Evolutionary conservation across 495 filamentous ascomycete genomes (phyloP).

Genomic region (Penicillium canescens): DNA sequence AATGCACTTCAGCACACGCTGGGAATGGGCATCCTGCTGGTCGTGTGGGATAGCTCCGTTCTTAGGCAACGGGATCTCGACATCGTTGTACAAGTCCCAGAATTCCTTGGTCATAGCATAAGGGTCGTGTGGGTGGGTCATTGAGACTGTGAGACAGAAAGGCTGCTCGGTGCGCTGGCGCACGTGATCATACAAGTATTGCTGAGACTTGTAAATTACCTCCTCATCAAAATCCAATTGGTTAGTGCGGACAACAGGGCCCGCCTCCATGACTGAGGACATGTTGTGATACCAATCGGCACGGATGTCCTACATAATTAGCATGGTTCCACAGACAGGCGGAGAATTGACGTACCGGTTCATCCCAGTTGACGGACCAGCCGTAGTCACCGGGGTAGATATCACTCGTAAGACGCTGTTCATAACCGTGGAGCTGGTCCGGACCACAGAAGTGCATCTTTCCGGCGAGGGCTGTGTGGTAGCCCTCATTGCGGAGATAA

Average conservation of each 20-base stretch:
- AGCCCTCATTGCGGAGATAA: conserved; percentile 79
- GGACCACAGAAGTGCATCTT: conserved; percentile 95
- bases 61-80: conserved; percentile 80
- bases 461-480: conserved; percentile 84
- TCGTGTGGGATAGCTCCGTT: conserved; percentile 67
- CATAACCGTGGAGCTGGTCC: conserved; percentile 88
- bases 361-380: conserved; percentile 89
- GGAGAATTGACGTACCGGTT: conserved; percentile 49
- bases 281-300: conserved; percentile 93
- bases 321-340: conserved; percentile 4
- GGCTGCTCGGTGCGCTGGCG: conserved; percentile 68
- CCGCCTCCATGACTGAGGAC: conserved; percentile 83
- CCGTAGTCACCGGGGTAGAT: conserved; percentile 91
- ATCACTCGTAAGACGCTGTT: conserved; percentile 83
- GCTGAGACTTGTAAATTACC: conserved; percentile 79
- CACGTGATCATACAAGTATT: conserved; percentile 83
- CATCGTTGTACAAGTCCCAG: conserved; percentile 84
- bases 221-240: conserved; percentile 95
- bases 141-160: conserved; percentile 85
- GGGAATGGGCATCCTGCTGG: conserved; percentile 78
- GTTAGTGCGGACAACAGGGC: conserved; percentile 79
- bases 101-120: conserved; percentile 87
- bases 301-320: conserved; percentile 56
- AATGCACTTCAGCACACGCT: conserved; percentile 76
- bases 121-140: conserved; percentile 90